phyloP scores from a whole-genome alignment of 2,329 filamentous ascomycete species.

The Colletotrichum tamarilloi region DNA sequence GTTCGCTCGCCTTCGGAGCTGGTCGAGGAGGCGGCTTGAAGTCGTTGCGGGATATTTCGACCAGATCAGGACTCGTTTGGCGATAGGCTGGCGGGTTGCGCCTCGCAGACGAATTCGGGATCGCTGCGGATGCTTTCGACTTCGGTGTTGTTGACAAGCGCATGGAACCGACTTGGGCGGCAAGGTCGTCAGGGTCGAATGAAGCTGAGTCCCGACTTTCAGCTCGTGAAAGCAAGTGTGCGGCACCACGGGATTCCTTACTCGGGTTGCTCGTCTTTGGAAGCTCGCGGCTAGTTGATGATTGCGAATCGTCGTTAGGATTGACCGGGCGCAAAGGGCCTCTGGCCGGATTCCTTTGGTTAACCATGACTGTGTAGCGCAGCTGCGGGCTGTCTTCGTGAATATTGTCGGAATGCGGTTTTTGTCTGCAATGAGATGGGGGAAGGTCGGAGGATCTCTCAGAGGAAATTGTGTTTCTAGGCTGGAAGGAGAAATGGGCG shows the following conservation, averaged over 20 bases:
- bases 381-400: neutral
- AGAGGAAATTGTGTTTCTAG: constrained; percentile 44
- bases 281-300: constrained; percentile 39
- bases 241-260: constrained; percentile 25
- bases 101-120: constrained; percentile 8
- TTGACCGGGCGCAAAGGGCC: constrained; percentile 52
- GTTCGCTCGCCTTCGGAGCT: constrained; percentile 6
- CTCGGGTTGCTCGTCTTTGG: constrained; percentile 2
- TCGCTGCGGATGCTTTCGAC: constrained; percentile 10
- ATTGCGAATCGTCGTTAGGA: constrained; percentile 45
- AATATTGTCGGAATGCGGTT: constrained; percentile 5
- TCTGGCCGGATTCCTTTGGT: constrained; percentile 59
- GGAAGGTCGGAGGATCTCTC: constrained; percentile 38
- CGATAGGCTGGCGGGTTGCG: constrained; percentile 11
- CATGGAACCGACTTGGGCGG: constrained; percentile 35
- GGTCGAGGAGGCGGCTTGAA: constrained; percentile 15
- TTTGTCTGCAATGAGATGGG: constrained; percentile 13
- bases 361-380: constrained; percentile 53
- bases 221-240: constrained; percentile 43
- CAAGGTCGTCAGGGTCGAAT: constrained; percentile 32
- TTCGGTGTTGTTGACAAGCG: constrained; percentile 29
- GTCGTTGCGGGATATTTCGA: constrained; percentile 30
- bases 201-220: constrained; percentile 19
- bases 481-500: constrained; percentile 45
- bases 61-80: constrained; percentile 24